Evolutionary conservation across 176 grass and related monocot species (phyloP).

Genomic region (Neostapfia colusana): DNA sequence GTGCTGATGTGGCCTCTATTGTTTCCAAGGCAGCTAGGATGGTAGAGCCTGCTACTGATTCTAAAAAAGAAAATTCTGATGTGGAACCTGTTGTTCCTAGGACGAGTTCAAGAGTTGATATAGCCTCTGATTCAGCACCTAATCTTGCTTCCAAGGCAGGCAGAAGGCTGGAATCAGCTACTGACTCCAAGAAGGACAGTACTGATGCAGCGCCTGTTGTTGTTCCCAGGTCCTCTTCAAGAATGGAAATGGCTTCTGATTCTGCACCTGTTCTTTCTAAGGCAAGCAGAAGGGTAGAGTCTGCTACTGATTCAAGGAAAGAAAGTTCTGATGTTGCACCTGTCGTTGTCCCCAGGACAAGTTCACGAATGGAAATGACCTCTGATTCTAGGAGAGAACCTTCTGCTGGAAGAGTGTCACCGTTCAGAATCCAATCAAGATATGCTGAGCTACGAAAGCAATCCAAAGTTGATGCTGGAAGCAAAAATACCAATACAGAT

Average conservation of each 20-base stretch:
- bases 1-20: constrained; percentile 46
- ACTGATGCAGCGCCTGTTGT: constrained; percentile 52
- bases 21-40: constrained; percentile 53
- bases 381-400: constrained; percentile 77
- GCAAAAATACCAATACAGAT: constrained; percentile 55
- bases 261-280: constrained; percentile 44
- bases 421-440: constrained; percentile 59
- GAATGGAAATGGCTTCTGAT: constrained; percentile 64
- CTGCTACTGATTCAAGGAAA: constrained; percentile 54
- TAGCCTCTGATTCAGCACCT: constrained; percentile 52
- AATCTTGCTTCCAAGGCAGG: constrained; percentile 51
- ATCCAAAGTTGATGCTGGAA: constrained; percentile 46
- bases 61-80: constrained; percentile 60
- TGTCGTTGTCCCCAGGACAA: constrained; percentile 58
- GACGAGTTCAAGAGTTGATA: constrained; percentile 65
- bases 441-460: constrained; percentile 58
- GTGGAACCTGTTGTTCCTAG: constrained; percentile 49
- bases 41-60: constrained; percentile 46
- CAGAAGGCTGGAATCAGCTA: constrained; percentile 48
- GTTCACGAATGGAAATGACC: constrained; percentile 54
- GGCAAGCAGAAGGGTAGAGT: constrained; percentile 52
- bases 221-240: constrained; percentile 55
- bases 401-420: constrained; percentile 54
- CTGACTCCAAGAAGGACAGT: constrained; percentile 72
- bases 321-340: constrained; percentile 58